phyloP scores from a whole-genome alignment of 2,329 filamentous ascomycete species.

The Alternaria conjuncta region DNA sequence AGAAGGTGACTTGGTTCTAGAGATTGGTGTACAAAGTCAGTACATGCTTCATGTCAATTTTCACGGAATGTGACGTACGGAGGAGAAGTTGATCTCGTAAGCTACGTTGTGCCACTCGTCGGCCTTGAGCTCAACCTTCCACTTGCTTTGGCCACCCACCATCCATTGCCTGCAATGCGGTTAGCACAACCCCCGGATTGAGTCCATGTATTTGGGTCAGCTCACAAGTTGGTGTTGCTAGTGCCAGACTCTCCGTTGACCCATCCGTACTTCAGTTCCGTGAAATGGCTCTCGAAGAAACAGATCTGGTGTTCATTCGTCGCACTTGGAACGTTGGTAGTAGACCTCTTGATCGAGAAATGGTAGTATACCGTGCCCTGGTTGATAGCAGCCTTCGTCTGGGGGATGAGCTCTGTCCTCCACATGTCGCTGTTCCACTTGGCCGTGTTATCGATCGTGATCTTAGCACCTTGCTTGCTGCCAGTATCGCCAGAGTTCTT shows the following conservation, averaged over 20 bases:
- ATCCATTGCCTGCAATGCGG: conserved; percentile 61
- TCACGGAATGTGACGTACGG: conserved; percentile 15
- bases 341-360: conserved; percentile 68
- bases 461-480: conserved; percentile 69
- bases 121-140: conserved; percentile 66
- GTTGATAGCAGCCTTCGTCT: conserved; percentile 70
- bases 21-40: too few relatives aligned
- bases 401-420: conserved; percentile 75
- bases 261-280: conserved; percentile 74
- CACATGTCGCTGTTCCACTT: conserved; percentile 80
- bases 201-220: neutral
- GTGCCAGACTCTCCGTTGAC: conserved; percentile 58
- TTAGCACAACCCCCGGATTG: neutral
- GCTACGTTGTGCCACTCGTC: conserved; percentile 78
- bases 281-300: conserved; percentile 74
- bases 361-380: conserved; percentile 74
- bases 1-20: conserved; percentile 66
- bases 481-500: conserved; percentile 70
- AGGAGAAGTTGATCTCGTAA: conserved; percentile 73
- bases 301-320: conserved; percentile 71
- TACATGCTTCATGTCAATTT: too few relatives aligned
- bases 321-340: conserved; percentile 65
- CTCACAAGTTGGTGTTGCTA: conserved; percentile 58
- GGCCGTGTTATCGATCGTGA: conserved; percentile 68
- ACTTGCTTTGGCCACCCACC: conserved; percentile 65